These are phyloP conservation scores for Vitis hybrid DNA, from an alignment of 177 flowering plant species.

Conservation along the genomic window DNA sequence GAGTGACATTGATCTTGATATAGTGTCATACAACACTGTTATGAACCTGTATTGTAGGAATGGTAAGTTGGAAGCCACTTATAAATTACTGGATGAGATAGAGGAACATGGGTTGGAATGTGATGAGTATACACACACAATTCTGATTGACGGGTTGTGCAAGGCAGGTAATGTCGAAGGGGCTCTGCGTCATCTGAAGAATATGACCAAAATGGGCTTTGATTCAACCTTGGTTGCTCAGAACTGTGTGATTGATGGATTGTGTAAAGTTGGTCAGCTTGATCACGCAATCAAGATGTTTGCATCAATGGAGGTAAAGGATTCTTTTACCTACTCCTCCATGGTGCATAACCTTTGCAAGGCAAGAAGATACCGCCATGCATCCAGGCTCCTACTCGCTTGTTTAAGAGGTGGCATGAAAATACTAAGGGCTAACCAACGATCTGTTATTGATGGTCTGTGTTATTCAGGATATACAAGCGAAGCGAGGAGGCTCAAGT, in stretches of 20 bases:
- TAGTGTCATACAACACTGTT: slow-evolving; percentile 72
- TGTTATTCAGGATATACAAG: slow-evolving; percentile 34
- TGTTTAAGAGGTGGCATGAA: slow-evolving; percentile 52
- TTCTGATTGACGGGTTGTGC: slow-evolving; percentile 69
- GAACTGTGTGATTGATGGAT: slow-evolving; percentile 65
- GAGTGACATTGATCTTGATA: slow-evolving; percentile 53
- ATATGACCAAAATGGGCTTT: slow-evolving; percentile 46
- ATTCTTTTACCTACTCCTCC: slow-evolving; percentile 73
- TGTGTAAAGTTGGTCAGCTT: slow-evolving; percentile 58
- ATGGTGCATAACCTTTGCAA: slow-evolving; percentile 80
- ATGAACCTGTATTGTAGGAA: slow-evolving; percentile 62
- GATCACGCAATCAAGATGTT: slow-evolving; percentile 61
- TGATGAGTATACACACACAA: slow-evolving; percentile 75
- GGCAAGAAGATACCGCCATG: slow-evolving; percentile 43
- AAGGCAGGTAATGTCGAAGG: slow-evolving; percentile 55
- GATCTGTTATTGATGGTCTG: slow-evolving; percentile 67
- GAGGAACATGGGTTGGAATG: slow-evolving; percentile 54
- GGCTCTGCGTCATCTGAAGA: slow-evolving; percentile 43
- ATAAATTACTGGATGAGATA: slow-evolving; percentile 52
- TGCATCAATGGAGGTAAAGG: slow-evolving; percentile 63
- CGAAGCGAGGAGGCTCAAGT: slow-evolving; percentile 48
- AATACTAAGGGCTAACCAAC: slow-evolving; percentile 46
- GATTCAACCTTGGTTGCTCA: slow-evolving; percentile 55
- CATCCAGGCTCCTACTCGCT: slow-evolving; percentile 54
- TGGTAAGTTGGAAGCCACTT: slow-evolving; percentile 60